These are phyloP conservation scores for Pichia norvegensis DNA, from an alignment of 1,139 yeast species.

Conservation along the genomic window DNA sequence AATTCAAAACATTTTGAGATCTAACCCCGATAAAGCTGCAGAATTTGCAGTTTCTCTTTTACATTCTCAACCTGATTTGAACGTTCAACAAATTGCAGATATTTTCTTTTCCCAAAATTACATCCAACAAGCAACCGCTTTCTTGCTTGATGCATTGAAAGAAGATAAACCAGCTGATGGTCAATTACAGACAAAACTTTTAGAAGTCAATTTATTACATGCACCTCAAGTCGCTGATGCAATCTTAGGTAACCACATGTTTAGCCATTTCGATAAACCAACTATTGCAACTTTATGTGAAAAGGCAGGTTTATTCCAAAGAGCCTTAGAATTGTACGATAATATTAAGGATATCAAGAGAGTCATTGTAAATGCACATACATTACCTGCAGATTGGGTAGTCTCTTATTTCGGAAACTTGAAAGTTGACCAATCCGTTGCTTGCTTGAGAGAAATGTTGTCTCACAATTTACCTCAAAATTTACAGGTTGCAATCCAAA, in stretches of 20 bases:
- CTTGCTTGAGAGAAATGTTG: conserved; percentile 81
- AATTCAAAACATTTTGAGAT: conserved; percentile 83
- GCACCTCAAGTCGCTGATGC: conserved; percentile 99
- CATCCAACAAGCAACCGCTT: conserved; percentile 98
- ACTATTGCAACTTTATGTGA: conserved; percentile 89
- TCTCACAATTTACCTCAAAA: conserved; percentile 72
- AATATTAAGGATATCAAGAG: conserved; percentile 93
- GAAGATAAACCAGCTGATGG: conserved; percentile 94
- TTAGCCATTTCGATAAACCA: conserved; percentile 90
- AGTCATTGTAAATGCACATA: conserved; percentile 81
- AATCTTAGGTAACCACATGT: conserved; percentile 90
- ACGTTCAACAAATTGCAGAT: conserved; percentile 84
- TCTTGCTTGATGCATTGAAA: conserved; percentile 89
- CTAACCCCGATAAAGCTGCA: conserved; percentile 96
- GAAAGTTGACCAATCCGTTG: conserved; percentile 87
- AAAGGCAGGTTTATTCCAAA: conserved; percentile 86
- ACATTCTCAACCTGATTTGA: conserved; percentile 55
- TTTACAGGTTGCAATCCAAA: conserved; percentile 89
- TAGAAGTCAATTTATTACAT: conserved; percentile 86
- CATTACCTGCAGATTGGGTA: conserved; percentile 88
- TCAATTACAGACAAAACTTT: conserved; percentile 86
- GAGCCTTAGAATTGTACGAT: conserved; percentile 93
- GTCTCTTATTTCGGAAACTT: conserved; percentile 88
- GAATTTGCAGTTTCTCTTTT: conserved; percentile 90
- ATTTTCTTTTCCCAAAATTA: conserved; percentile 90